A percentile compares a stretch with the other conserved stretches of the same genome.
Conservation (phyloP, 371 early-diverging fungal genomes). For the Syncephalastrum monosporum region DNA sequence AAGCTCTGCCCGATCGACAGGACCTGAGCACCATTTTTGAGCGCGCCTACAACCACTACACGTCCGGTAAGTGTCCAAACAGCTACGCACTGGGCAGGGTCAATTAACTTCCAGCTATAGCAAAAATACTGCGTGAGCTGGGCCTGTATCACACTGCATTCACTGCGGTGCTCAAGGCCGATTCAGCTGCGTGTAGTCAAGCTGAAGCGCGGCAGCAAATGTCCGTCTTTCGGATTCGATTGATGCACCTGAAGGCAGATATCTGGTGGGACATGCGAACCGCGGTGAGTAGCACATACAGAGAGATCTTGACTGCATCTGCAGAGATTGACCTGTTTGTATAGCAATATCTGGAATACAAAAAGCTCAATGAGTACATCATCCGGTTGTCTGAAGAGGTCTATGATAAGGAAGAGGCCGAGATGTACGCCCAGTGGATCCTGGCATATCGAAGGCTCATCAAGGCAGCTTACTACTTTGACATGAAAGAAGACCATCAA, state of each 20-base stretch:
- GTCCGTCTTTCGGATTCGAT: slow-evolving; percentile 8
- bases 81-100: too few relatives aligned
- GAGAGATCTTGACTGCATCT: background rate
- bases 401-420: slow-evolving; percentile 2
- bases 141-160: slow-evolving; percentile 13
- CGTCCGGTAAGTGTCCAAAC: too few relatives aligned
- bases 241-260: slow-evolving; percentile 19
- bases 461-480: slow-evolving; percentile 2
- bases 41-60: too few relatives aligned
- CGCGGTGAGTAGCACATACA: slow-evolving; percentile 11
- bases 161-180: slow-evolving; percentile 7
- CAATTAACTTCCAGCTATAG: background rate
- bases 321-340: too few relatives aligned
- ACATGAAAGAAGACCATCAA: slow-evolving; percentile 9
- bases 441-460: too few relatives aligned
- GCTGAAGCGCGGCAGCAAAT: background rate
- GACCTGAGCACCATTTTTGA: too few relatives aligned
- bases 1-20: too few relatives aligned
- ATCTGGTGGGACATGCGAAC: slow-evolving; percentile 19
- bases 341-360: background rate
- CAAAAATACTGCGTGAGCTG: slow-evolving; percentile 5
- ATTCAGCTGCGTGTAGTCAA: too few relatives aligned
- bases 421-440: slow-evolving; percentile 4
- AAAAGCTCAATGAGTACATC: slow-evolving; percentile 14
- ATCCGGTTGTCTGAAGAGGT: slow-evolving; percentile 1